Conservation (phyloP, 73 alveolate genomes). For the Paramecium pentaurelia region DNA sequence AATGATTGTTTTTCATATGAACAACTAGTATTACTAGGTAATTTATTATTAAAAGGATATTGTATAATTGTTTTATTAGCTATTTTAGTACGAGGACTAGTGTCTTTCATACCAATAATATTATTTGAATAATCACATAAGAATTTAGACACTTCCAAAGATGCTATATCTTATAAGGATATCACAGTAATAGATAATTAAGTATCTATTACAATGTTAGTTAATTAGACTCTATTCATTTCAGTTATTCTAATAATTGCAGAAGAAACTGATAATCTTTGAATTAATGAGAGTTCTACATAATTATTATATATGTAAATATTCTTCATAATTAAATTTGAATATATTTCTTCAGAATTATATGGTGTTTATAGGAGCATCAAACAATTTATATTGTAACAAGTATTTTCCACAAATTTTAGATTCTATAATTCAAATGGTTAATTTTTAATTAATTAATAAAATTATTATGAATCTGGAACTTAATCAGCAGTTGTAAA, state of each 20-base stretch:
- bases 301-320: neutral
- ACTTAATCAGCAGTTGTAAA: neutral
- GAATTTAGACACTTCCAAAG: neutral
- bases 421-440: neutral
- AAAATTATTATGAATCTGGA: neutral
- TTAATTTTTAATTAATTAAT: neutral
- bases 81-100: neutral
- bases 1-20: neutral
- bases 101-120: neutral
- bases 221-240: neutral
- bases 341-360: neutral
- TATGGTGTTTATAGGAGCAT: neutral
- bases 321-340: neutral
- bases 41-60: neutral
- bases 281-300: neutral
- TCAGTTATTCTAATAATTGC: neutral
- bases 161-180: neutral
- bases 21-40: neutral
- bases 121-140: neutral
- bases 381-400: neutral
- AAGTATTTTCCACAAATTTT: neutral
- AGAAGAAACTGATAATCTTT: neutral
- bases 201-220: neutral
- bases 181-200: neutral
- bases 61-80: neutral